phyloP scores from a whole-genome alignment of 2,329 filamentous ascomycete genomes.

The Elsinoe batatas region DNA sequence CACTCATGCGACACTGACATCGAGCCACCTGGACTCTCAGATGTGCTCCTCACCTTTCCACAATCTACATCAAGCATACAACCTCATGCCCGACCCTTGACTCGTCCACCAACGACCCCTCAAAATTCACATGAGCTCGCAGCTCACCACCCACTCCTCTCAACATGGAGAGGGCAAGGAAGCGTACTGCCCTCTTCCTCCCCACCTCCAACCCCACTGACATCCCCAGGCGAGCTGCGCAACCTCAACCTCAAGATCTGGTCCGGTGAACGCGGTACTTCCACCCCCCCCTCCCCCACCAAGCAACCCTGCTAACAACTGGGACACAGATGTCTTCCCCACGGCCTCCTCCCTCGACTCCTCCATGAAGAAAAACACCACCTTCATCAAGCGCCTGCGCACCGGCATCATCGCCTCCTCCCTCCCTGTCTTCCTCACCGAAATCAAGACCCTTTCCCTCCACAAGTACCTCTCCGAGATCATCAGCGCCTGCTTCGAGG shows the following conservation, averaged over 20 bases:
- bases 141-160: constrained; percentile 18
- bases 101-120: constrained; percentile 12
- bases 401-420: constrained; percentile 76
- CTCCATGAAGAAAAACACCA: constrained; percentile 94
- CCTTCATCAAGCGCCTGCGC: constrained; percentile 91
- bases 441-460: constrained; percentile 80
- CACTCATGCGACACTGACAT: neutral
- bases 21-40: constrained; percentile 10
- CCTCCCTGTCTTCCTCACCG: constrained; percentile 74
- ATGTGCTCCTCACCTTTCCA: constrained; percentile 26
- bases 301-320: constrained; percentile 8
- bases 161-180: constrained; percentile 42
- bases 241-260: constrained; percentile 79
- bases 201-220: neutral
- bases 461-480: constrained; percentile 97
- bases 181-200: constrained; percentile 28
- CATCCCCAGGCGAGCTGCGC: constrained; percentile 70
- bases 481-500: constrained; percentile 90
- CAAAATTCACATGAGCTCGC: constrained; percentile 9
- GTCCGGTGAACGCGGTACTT: constrained; percentile 74
- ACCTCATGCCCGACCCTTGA: constrained; percentile 30
- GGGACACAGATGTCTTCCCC: constrained; percentile 59
- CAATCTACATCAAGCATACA: constrained; percentile 23
- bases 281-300: constrained; percentile 16
- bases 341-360: constrained; percentile 79